phyloP scores from a whole-genome alignment of 345 rosid genomes.

The Crucihimalaya himalaica region DNA sequence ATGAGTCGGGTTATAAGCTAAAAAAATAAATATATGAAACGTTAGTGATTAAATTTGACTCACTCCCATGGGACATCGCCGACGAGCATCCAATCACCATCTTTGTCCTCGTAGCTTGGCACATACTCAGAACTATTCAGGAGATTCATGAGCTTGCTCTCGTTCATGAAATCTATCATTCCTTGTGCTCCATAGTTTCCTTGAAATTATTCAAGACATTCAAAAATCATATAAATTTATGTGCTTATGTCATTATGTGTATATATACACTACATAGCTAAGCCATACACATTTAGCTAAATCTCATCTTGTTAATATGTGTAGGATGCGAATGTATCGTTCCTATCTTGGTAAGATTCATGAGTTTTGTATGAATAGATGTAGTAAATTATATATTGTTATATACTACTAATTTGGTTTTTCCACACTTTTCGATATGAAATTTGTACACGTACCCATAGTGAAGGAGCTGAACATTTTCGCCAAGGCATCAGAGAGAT shows the following conservation, averaged over 20 bases:
- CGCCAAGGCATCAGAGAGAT: conserved; percentile 83
- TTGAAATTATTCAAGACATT: conserved; percentile 30
- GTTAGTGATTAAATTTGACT: conserved; percentile 44
- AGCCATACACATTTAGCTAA: neutral
- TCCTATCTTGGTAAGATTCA: neutral
- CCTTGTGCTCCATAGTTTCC: conserved; percentile 57
- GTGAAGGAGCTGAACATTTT: conserved; percentile 98
- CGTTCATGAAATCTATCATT: conserved; percentile 99
- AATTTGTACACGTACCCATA: conserved; percentile 56
- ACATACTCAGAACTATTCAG: conserved; percentile 89
- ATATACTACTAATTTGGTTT: neutral
- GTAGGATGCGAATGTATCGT: neutral
- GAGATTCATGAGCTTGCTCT: conserved; percentile 89
- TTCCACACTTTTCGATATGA: neutral
- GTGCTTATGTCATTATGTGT: neutral
- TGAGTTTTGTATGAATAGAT: neutral
- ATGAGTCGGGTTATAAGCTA: conserved; percentile 8
- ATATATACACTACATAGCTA: neutral
- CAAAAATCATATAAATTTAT: conserved; percentile 30
- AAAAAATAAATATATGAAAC: neutral
- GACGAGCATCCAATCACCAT: conserved; percentile 99
- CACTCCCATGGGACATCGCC: conserved; percentile 99
- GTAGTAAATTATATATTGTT: neutral
- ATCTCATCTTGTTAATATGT: neutral
- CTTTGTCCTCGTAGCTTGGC: conserved; percentile 94